Evolutionary conservation across 257 asterid species (phyloP).

Genomic region (Anisodus tanguticus): DNA sequence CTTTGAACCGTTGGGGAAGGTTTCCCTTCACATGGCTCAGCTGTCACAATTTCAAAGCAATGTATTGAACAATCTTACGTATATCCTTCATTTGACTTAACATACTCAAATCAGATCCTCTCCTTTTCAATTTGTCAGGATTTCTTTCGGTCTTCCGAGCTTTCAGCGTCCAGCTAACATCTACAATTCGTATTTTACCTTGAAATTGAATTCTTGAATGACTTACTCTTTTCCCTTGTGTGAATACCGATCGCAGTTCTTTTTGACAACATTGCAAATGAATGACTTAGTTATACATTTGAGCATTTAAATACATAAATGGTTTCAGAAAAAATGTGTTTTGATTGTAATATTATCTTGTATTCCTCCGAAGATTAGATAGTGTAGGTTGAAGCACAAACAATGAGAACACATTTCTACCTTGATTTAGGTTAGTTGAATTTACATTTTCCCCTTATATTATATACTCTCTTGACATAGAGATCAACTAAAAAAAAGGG

Average conservation of each 20-base stretch:
- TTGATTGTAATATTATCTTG: not conserved
- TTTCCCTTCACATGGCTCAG: no score
- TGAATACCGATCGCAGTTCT: not conserved
- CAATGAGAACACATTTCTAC: not conserved
- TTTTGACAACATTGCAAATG: not conserved
- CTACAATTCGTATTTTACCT: not conserved
- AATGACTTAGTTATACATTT: not conserved
- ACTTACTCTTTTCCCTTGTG: not conserved
- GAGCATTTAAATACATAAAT: constrained; percentile 11
- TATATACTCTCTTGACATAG: constrained; percentile 2
- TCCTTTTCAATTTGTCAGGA: constrained; percentile 1
- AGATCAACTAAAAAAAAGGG: not conserved
- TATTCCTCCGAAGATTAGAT: constrained; percentile 3
- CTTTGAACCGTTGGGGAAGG: no score
- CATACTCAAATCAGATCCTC: not conserved
- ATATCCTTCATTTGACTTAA: no score
- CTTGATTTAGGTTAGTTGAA: not conserved
- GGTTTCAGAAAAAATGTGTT: not conserved
- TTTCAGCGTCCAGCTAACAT: not conserved
- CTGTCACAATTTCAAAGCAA: no score
- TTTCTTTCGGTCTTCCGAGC: not conserved
- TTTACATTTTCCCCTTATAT: not conserved
- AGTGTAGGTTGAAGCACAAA: not conserved
- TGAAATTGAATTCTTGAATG: constrained; percentile 16
- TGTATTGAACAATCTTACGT: no score